phyloP scores from a whole-genome alignment of 257 asterid species.

The Petrea volubilis region DNA sequence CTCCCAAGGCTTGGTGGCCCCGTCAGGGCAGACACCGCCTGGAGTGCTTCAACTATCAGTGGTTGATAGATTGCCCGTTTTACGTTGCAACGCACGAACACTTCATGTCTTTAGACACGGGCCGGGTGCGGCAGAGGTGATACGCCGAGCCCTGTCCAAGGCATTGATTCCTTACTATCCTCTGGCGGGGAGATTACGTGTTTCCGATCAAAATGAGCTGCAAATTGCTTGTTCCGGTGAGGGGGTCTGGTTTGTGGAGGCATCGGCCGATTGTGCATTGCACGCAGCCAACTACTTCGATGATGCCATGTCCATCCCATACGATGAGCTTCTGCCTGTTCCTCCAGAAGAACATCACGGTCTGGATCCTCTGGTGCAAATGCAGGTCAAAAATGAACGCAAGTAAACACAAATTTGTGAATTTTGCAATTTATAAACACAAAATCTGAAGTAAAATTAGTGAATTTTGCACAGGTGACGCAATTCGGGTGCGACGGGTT shows the following conservation, averaged over 20 bases:
- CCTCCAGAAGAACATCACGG: slow-evolving; percentile 19
- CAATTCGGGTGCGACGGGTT: slow-evolving; percentile 47
- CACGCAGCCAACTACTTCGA: slow-evolving; percentile 34
- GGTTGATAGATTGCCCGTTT: slow-evolving; percentile 43
- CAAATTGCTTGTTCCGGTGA: slow-evolving; percentile 48
- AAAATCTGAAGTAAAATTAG: not conserved
- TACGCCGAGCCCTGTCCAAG: slow-evolving; percentile 39
- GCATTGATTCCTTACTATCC: slow-evolving; percentile 63
- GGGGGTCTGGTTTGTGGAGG: slow-evolving; percentile 58
- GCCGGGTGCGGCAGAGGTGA: slow-evolving; percentile 23
- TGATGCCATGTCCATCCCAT: slow-evolving; percentile 36
- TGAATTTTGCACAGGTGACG: slow-evolving; percentile 31
- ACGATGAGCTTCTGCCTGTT: slow-evolving; percentile 40
- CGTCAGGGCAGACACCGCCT: slow-evolving; percentile 40
- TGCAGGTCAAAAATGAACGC: slow-evolving; percentile 40
- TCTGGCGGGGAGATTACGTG: slow-evolving; percentile 46
- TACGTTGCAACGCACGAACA: slow-evolving; percentile 54
- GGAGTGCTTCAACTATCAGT: slow-evolving; percentile 46
- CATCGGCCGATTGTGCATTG: slow-evolving; percentile 39
- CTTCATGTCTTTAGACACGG: slow-evolving; percentile 46
- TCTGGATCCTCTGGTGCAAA: slow-evolving; percentile 46
- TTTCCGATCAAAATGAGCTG: slow-evolving; percentile 26
- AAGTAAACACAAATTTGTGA: not conserved
- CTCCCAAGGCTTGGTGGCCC: slow-evolving; percentile 32
- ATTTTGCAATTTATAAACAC: not conserved